These are phyloP conservation scores for Extremus antarcticus DNA, from an alignment of 495 filamentous ascomycete species.

Conservation along the genomic window DNA sequence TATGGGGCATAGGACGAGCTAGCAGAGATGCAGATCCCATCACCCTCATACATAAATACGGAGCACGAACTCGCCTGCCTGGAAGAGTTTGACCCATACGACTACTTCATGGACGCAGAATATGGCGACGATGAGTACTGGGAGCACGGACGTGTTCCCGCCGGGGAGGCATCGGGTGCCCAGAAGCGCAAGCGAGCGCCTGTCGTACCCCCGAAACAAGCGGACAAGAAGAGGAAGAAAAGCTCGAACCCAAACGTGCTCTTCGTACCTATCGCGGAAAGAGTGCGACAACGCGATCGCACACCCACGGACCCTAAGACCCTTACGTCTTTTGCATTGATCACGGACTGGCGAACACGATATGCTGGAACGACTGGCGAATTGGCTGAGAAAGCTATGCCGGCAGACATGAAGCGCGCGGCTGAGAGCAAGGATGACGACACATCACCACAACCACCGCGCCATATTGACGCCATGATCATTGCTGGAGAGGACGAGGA, in stretches of 20 bases:
- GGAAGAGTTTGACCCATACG: slow-evolving; percentile 28
- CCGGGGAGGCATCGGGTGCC: slow-evolving; percentile 8
- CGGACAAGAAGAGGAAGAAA: background rate
- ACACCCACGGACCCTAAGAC: background rate
- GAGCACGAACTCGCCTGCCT: slow-evolving; percentile 28
- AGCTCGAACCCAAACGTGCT: slow-evolving; percentile 17
- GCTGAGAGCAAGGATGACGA: slow-evolving; percentile 10
- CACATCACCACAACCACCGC: background rate
- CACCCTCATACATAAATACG: slow-evolving; percentile 21
- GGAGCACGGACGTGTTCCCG: slow-evolving; percentile 10
- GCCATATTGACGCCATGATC: background rate
- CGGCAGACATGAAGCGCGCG: slow-evolving; percentile 15
- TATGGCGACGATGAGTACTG: slow-evolving; percentile 29
- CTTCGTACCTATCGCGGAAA: slow-evolving; percentile 9
- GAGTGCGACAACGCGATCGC: background rate
- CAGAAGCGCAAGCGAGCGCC: slow-evolving; percentile 12
- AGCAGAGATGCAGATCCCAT: slow-evolving; percentile 30
- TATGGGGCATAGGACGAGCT: slow-evolving; percentile 27
- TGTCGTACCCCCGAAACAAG: background rate
- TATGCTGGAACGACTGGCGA: slow-evolving; percentile 5
- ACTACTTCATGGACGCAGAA: slow-evolving; percentile 28
- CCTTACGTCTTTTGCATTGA: slow-evolving; percentile 19
- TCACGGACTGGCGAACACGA: slow-evolving; percentile 28
- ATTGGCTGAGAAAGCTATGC: slow-evolving; percentile 8
- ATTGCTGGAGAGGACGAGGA: background rate